Evolutionary conservation across 768 basidiomycete species (phyloP).

Genomic region (Bullera alba): DNA sequence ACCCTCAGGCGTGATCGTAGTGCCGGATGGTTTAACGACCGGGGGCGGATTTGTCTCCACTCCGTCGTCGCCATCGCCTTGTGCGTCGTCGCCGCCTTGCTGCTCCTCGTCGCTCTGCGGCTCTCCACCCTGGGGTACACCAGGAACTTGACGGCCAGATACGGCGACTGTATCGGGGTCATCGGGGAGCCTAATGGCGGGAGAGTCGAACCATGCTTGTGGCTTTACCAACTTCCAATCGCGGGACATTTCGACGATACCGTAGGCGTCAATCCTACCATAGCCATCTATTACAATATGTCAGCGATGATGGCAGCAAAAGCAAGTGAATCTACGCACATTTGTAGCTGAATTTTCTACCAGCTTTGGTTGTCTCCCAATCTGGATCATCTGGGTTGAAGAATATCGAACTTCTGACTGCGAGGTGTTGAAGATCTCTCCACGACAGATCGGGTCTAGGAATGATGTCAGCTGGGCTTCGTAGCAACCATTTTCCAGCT

Average conservation of each 20-base stretch:
- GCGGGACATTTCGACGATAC: slow-evolving; percentile 71
- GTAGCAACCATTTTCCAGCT: slow-evolving; percentile 22
- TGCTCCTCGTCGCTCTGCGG: not conserved
- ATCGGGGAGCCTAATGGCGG: slow-evolving; percentile 51
- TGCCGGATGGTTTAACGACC: slow-evolving; percentile 53
- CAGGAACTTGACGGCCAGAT: slow-evolving; percentile 46
- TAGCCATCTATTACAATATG: slow-evolving; percentile 58
- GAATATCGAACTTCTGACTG: slow-evolving; percentile 64
- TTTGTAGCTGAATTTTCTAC: slow-evolving; percentile 74
- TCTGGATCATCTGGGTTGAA: slow-evolving; percentile 87
- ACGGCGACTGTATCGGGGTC: slow-evolving; percentile 56
- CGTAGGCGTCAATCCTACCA: slow-evolving; percentile 76
- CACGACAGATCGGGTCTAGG: slow-evolving; percentile 84
- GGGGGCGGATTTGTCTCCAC: slow-evolving; percentile 25
- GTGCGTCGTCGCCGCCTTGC: not conserved
- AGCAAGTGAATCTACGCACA: slow-evolving; percentile 46
- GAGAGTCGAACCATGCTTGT: slow-evolving; percentile 79
- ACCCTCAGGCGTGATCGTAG: slow-evolving; percentile 59
- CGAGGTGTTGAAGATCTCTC: slow-evolving; percentile 91
- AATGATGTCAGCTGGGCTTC: not conserved
- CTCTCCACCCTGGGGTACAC: not conserved
- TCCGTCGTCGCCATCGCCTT: slow-evolving; percentile 5
- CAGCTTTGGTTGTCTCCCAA: slow-evolving; percentile 75
- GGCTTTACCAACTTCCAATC: slow-evolving; percentile 84
- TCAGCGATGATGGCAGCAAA: not conserved